phyloP scores from a whole-genome alignment of 1,284 basidiomycete genomes.

The Agroathelia rolfsii region DNA sequence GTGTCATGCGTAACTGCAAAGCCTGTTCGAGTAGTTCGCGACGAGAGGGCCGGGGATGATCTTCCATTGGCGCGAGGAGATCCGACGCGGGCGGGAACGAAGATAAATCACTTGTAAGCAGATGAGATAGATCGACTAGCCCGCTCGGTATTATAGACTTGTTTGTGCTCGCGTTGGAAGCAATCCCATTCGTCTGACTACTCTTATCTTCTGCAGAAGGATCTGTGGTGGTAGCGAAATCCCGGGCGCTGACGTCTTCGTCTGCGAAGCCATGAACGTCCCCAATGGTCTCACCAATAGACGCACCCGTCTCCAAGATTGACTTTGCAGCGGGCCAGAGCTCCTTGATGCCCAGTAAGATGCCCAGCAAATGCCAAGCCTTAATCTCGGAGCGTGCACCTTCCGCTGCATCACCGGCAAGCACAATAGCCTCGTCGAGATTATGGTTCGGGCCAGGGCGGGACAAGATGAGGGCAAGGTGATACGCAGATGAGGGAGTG shows the following conservation, averaged over 20 bases:
- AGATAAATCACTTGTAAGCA: too few species aligned
- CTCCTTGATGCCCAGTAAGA: slow-evolving; percentile 72
- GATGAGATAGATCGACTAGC: too few species aligned
- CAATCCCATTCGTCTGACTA: slow-evolving; percentile 6
- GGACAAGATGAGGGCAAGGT: slow-evolving; percentile 71
- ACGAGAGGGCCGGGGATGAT: slow-evolving; percentile 41
- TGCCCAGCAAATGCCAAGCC: slow-evolving; percentile 87
- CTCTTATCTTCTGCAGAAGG: too few species aligned
- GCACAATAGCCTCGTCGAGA: slow-evolving; percentile 55
- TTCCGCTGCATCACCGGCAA: slow-evolving; percentile 73
- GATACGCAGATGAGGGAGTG: slow-evolving; percentile 62
- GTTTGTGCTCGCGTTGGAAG: too few species aligned
- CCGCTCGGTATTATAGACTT: too few species aligned
- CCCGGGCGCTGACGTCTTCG: slow-evolving; percentile 10
- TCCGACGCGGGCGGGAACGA: slow-evolving; percentile 36
- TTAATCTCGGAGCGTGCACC: slow-evolving; percentile 63
- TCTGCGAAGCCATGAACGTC: slow-evolving; percentile 20
- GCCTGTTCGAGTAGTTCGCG: slow-evolving; percentile 70
- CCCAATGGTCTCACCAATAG: slow-evolving; percentile 35
- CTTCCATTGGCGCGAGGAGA: slow-evolving; percentile 43
- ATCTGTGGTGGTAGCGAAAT: too few species aligned
- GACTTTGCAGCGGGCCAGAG: slow-evolving; percentile 76
- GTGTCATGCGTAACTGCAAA: slow-evolving; percentile 81
- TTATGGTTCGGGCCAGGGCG: slow-evolving; percentile 57
- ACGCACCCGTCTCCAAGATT: slow-evolving; percentile 65